Conservation (phyloP, 768 basidiomycete genomes). For the Daedalea quercina region DNA sequence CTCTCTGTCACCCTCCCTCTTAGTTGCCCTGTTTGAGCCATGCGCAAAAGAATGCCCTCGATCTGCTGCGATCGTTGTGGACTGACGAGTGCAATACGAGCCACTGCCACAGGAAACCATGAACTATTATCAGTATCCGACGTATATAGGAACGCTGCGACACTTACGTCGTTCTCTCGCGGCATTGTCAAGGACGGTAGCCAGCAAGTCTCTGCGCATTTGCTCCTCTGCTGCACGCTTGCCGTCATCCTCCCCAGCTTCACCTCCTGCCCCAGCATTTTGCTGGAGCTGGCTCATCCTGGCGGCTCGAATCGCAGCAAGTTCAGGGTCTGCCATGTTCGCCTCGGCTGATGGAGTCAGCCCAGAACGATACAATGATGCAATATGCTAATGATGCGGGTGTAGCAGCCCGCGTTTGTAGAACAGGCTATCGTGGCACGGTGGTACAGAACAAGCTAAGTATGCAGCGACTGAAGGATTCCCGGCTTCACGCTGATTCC, state of each 20-base stretch:
- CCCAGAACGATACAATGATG: too few relatives aligned
- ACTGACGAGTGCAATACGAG: constrained; percentile 82
- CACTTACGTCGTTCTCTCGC: constrained; percentile 74
- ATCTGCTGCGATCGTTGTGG: constrained; percentile 77
- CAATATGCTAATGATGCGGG: too few relatives aligned
- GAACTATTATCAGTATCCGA: background rate
- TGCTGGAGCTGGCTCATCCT: constrained; percentile 34
- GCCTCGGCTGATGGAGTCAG: background rate
- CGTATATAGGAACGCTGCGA: background rate
- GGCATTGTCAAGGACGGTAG: constrained; percentile 67
- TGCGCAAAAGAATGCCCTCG: constrained; percentile 68
- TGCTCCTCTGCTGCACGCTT: constrained; percentile 62
- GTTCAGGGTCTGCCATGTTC: constrained; percentile 30
- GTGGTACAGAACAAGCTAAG: too few relatives aligned
- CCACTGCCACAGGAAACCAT: constrained; percentile 43
- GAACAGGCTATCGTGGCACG: too few relatives aligned
- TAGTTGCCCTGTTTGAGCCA: constrained; percentile 81
- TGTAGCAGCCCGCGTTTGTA: too few relatives aligned
- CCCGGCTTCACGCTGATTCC: too few relatives aligned
- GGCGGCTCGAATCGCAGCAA: constrained; percentile 39
- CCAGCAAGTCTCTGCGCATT: constrained; percentile 69
- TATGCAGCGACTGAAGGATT: too few relatives aligned
- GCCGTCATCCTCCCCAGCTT: constrained; percentile 42
- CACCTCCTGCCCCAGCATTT: constrained; percentile 11
- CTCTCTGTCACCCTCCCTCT: constrained; percentile 69